Evolutionary conservation across 768 basidiomycete genomes (phyloP).

Genomic region (Termitomyces sp.): DNA sequence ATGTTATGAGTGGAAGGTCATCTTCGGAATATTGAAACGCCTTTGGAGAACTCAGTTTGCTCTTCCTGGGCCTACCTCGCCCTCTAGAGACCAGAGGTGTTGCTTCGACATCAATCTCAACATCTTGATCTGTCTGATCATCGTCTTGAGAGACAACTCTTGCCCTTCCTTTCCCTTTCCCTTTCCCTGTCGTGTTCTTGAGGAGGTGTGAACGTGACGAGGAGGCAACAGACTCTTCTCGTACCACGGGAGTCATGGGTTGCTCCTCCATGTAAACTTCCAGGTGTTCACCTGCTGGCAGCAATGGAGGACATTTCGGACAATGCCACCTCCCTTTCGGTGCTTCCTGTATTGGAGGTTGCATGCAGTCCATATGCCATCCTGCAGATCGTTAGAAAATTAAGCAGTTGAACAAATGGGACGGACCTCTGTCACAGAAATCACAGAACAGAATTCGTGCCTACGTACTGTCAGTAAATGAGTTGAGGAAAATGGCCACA

Average conservation of each 20-base stretch:
- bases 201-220: slow-evolving; percentile 27
- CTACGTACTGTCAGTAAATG: slow-evolving; percentile 35
- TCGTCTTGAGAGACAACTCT: slow-evolving; percentile 34
- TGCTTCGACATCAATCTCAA: slow-evolving; percentile 23
- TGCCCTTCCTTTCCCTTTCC: slow-evolving; percentile 28
- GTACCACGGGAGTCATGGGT: slow-evolving; percentile 14
- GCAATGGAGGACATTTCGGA: slow-evolving; percentile 50
- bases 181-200: slow-evolving; percentile 17
- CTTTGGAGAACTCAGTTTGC: slow-evolving; percentile 18
- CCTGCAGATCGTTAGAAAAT: slow-evolving; percentile 37
- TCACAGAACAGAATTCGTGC: slow-evolving; percentile 88
- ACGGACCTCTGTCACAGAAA: slow-evolving; percentile 82
- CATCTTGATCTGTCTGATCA: slow-evolving; percentile 29
- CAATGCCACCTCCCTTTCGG: slow-evolving; percentile 83
- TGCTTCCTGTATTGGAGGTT: slow-evolving; percentile 64
- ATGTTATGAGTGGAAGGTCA: slow-evolving; percentile 16
- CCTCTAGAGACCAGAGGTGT: slow-evolving; percentile 19
- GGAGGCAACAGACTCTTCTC: slow-evolving; percentile 43
- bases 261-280: slow-evolving; percentile 8
- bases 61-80: slow-evolving; percentile 24
- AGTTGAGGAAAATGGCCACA: neutral
- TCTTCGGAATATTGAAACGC: slow-evolving; percentile 22
- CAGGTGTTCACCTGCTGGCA: slow-evolving; percentile 18
- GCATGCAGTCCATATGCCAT: slow-evolving; percentile 82
- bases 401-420: slow-evolving; percentile 10